Percentiles rank a stretch among this genome's conserved stretches.
These are phyloP conservation scores for Draba incana DNA, from an alignment of 345 rosid genomes.

Conservation along the genomic window DNA sequence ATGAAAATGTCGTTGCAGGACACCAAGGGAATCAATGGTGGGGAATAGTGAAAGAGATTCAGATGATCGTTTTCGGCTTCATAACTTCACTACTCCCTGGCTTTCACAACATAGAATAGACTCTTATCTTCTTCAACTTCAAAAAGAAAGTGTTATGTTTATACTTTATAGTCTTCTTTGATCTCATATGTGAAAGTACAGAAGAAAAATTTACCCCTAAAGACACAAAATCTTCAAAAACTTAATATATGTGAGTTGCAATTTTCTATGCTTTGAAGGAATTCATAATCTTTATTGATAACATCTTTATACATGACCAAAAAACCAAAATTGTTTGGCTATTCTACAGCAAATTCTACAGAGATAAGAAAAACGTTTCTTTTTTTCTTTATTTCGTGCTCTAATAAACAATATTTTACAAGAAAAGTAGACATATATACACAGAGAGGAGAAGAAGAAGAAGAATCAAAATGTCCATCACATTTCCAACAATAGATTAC, in stretches of 20 bases:
- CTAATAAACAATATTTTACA: constrained; percentile 58
- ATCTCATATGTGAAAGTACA: constrained; percentile 20
- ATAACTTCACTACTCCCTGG: constrained; percentile 97
- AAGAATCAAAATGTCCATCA: constrained; percentile 44
- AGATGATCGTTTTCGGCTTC: constrained; percentile 95
- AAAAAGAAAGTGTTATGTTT: constrained; percentile 5
- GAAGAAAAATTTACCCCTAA: neutral
- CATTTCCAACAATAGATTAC: constrained; percentile 93
- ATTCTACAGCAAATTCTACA: constrained; percentile 6
- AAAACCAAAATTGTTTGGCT: constrained; percentile 5
- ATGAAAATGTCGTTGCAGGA: constrained; percentile 54
- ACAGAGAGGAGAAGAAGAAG: constrained; percentile 22
- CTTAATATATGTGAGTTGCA: constrained; percentile 16
- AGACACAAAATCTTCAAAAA: constrained; percentile 24
- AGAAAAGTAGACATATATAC: constrained; percentile 48
- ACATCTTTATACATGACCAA: neutral
- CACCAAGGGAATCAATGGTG: constrained; percentile 77
- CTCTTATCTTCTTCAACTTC: constrained; percentile 16
- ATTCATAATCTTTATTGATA: constrained; percentile 12
- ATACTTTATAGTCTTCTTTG: constrained; percentile 13
- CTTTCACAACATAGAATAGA: constrained; percentile 87
- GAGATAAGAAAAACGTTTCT: constrained; percentile 1
- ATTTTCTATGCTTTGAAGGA: constrained; percentile 5
- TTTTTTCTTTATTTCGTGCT: constrained; percentile 17
- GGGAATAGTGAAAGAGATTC: constrained; percentile 95